phyloP scores from a whole-genome alignment of 257 asterid genomes.

The Avicennia marina region DNA sequence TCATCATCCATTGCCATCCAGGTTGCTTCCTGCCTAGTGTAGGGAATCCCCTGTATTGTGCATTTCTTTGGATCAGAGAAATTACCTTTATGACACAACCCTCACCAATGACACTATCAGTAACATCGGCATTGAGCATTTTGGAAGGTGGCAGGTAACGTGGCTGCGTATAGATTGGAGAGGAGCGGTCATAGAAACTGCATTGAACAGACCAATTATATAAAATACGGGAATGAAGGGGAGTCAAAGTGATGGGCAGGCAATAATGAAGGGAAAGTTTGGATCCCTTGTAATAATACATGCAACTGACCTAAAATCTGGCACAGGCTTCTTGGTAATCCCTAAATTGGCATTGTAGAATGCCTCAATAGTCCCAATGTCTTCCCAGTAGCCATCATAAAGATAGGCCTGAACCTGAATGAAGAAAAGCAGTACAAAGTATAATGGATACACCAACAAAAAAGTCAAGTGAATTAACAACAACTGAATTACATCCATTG shows the following conservation, averaged over 20 bases:
- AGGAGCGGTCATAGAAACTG: constrained; percentile 60
- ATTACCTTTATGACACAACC: constrained; percentile 59
- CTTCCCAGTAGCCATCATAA: constrained; percentile 69
- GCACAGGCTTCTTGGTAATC: constrained; percentile 57
- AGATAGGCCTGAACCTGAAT: constrained; percentile 60
- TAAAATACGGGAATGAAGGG: too few relatives aligned
- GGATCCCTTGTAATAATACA: neutral
- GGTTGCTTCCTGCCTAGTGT: neutral
- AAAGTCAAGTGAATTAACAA: neutral
- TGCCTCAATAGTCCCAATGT: constrained; percentile 64
- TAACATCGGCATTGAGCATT: constrained; percentile 62
- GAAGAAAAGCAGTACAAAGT: neutral
- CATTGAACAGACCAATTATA: neutral
- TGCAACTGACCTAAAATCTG: constrained; percentile 48
- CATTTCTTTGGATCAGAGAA: neutral
- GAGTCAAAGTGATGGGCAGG: too few relatives aligned
- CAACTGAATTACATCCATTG: too few relatives aligned
- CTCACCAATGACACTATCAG: constrained; percentile 68
- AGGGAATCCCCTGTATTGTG: too few relatives aligned
- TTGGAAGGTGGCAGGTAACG: constrained; percentile 65
- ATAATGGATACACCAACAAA: neutral
- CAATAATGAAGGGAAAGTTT: neutral
- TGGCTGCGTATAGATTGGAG: constrained; percentile 66
- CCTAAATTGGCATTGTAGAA: constrained; percentile 66
- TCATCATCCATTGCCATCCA: too few relatives aligned